Percentiles rank a stretch among this genome's conserved stretches.
Conservation (phyloP, 345 rosid species). For the Citrus sp. region DNA sequence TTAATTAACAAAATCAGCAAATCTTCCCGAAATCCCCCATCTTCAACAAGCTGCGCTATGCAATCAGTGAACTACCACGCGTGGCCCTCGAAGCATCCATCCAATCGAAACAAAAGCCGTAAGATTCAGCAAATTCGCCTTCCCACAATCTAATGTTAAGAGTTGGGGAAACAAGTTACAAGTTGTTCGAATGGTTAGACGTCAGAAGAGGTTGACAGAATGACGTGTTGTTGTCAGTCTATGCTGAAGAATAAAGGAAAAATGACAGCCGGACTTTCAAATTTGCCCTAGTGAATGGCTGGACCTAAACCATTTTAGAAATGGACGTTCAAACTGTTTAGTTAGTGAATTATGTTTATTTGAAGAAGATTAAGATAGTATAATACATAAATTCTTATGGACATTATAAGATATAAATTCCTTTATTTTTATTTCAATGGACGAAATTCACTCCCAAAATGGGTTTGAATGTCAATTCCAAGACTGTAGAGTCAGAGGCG, state of each 20-base stretch:
- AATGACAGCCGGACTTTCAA: background rate
- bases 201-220: slow-evolving; percentile 1
- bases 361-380: background rate
- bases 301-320: background rate
- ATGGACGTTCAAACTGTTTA: background rate
- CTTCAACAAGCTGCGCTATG: background rate
- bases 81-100: background rate
- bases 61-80: slow-evolving; percentile 10
- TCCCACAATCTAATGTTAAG: background rate
- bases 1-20: background rate
- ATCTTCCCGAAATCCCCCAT: slow-evolving; percentile 12
- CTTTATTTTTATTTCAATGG: no score
- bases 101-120: background rate
- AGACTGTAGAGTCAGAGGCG: no score
- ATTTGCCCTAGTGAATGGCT: no score
- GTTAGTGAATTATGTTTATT: background rate
- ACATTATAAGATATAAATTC: no score
- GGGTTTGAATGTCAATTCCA: no score
- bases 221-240: background rate
- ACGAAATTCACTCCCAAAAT: no score
- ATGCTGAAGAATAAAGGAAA: background rate
- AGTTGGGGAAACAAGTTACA: background rate
- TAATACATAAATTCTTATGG: no score
- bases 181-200: background rate
- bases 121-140: background rate